phyloP scores from a whole-genome alignment of 139 green algal genomes.

The Picochlorum sp. region DNA sequence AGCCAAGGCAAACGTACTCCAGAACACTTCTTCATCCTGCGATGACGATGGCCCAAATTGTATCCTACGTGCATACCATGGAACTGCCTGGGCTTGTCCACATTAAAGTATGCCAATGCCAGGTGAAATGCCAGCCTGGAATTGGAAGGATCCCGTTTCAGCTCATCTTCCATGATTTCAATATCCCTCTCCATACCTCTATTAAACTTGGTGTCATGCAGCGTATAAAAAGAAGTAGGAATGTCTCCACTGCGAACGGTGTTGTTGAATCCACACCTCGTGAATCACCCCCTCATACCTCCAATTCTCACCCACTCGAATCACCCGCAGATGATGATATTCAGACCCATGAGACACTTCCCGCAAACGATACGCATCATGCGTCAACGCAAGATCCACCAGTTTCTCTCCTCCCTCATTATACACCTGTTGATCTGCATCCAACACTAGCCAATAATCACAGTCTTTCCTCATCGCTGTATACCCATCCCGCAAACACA shows the following conservation, averaged over 20 bases:
- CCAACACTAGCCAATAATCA: conserved; percentile 7
- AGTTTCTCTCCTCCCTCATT: background rate
- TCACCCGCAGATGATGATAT: background rate
- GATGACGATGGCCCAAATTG: too few relatives aligned
- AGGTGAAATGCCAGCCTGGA: background rate
- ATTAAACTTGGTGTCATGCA: background rate
- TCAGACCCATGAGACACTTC: background rate
- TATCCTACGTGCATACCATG: too few relatives aligned
- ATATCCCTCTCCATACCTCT: conserved; percentile 3
- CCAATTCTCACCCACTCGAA: background rate
- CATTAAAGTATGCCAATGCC: background rate
- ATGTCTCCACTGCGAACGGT: background rate
- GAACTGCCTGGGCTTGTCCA: background rate
- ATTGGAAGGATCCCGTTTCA: conserved; percentile 1
- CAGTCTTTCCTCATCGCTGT: background rate
- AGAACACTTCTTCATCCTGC: too few relatives aligned
- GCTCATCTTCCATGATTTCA: background rate
- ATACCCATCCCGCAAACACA: conserved; percentile 5
- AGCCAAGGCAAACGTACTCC: too few relatives aligned
- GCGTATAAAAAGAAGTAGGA: background rate
- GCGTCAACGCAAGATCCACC: conserved; percentile 2
- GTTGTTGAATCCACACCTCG: background rate
- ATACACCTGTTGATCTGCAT: conserved; percentile 8
- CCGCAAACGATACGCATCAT: background rate
- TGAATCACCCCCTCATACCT: conserved; percentile 3